Percentiles rank a stretch among this genome's conserved stretches.
Evolutionary conservation across 2,329 filamentous ascomycete species (phyloP).

Genomic region (Stagonosporopsis rhizophila): DNA sequence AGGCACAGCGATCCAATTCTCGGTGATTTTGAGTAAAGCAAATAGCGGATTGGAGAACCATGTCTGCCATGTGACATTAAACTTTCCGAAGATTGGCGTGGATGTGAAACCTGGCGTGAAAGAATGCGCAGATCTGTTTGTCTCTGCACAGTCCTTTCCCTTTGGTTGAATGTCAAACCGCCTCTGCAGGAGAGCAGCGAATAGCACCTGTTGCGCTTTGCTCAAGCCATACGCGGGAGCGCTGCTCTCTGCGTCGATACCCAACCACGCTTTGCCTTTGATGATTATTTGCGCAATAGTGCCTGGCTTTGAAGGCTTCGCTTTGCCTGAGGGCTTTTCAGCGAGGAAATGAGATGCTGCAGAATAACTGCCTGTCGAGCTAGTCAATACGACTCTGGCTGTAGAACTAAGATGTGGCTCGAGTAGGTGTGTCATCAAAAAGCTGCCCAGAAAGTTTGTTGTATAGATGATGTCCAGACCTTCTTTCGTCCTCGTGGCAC

Average conservation of each 20-base stretch:
- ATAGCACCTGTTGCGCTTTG: conserved; percentile 27
- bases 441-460: conserved; percentile 26
- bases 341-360: background rate
- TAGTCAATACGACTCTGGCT: conserved; percentile 24
- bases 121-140: conserved; percentile 10
- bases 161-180: conserved; percentile 14
- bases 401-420: conserved; percentile 9
- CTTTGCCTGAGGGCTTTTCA: background rate
- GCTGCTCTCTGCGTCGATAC: background rate
- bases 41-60: conserved; percentile 23
- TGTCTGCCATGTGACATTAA: conserved; percentile 15
- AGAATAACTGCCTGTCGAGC: conserved; percentile 20
- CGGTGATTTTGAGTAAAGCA: conserved; percentile 15
- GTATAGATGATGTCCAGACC: conserved; percentile 19
- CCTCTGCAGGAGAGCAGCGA: conserved; percentile 16
- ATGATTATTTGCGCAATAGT: background rate
- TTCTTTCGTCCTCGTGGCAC: conserved; percentile 3
- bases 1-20: conserved; percentile 16
- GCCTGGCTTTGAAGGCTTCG: background rate
- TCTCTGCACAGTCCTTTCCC: background rate
- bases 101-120: conserved; percentile 24
- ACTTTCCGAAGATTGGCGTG: conserved; percentile 21
- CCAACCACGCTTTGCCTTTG: background rate
- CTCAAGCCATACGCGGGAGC: conserved; percentile 13
- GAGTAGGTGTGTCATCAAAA: conserved; percentile 24